Evolutionary conservation across 495 filamentous ascomycete species (phyloP).

Genomic region (Penicillium bialowiezense): DNA sequence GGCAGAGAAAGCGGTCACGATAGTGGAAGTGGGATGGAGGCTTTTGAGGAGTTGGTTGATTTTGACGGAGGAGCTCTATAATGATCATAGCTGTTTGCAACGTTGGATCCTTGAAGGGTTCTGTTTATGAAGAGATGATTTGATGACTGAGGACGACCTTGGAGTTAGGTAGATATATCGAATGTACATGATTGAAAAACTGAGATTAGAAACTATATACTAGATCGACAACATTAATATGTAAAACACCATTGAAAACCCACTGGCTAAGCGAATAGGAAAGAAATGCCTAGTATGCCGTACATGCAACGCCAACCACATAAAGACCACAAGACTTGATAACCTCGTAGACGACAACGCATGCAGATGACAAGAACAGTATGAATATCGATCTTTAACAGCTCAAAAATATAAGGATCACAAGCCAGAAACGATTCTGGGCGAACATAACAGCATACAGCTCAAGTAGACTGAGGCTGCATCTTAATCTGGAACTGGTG

Average conservation of each 20-base stretch:
- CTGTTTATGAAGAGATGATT: background rate
- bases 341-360: conserved; percentile 5
- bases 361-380: background rate
- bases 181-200: background rate
- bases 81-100: too few species aligned
- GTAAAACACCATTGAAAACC: conserved; percentile 1
- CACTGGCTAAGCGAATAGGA: conserved; percentile 7
- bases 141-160: background rate
- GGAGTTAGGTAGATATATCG: background rate
- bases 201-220: conserved; percentile 10
- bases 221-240: conserved; percentile 9
- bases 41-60: conserved; percentile 20
- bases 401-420: background rate
- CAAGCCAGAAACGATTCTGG: background rate
- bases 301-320: conserved; percentile 3
- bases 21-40: conserved; percentile 8
- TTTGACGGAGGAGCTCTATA: conserved; percentile 11
- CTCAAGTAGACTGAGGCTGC: conserved; percentile 19
- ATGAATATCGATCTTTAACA: background rate
- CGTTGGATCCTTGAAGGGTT: too few species aligned
- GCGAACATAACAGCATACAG: background rate
- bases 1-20: background rate
- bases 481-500: conserved; percentile 30
- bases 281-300: conserved; percentile 7
- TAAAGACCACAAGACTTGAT: background rate